Conservation (phyloP, 257 asterid species). For the Solanum ossicruentum region DNA sequence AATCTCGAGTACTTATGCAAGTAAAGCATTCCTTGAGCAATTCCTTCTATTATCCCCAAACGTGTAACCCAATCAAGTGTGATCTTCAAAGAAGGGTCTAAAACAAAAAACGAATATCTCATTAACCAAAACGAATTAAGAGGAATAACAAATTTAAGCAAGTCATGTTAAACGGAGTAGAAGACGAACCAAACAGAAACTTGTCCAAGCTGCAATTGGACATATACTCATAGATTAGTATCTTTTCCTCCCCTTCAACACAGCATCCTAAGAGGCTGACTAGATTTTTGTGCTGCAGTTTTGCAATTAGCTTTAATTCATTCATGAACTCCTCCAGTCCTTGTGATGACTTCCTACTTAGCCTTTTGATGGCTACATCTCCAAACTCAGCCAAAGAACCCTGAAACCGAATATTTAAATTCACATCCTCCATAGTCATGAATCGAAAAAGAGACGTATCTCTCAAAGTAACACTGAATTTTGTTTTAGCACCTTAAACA, state of each 20-base stretch:
- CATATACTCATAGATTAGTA: slow-evolving; percentile 6
- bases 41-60: not conserved
- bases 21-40: slow-evolving; percentile 1
- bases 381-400: slow-evolving; percentile 1
- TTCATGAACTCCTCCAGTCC: slow-evolving; percentile 20
- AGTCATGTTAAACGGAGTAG: not conserved
- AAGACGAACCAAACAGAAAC: slow-evolving; percentile 8
- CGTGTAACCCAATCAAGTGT: not conserved
- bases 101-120: not conserved
- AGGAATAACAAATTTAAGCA: not conserved
- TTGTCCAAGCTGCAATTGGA: slow-evolving; percentile 5
- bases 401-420: not conserved
- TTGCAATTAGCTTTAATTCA: not conserved
- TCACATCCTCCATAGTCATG: not conserved
- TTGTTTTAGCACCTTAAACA: slow-evolving; percentile 1
- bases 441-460: not conserved
- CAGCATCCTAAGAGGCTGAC: slow-evolving; percentile 6
- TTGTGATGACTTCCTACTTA: slow-evolving; percentile 12
- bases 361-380: slow-evolving; percentile 19
- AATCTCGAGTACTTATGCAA: slow-evolving; percentile 1
- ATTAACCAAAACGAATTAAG: not conserved
- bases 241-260: slow-evolving; percentile 9
- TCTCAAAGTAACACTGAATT: not conserved
- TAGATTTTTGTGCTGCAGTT: not conserved
- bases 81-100: not conserved